Evolutionary conservation across 306 rosid species (phyloP).

Genomic region (Clitoria ternatea): DNA sequence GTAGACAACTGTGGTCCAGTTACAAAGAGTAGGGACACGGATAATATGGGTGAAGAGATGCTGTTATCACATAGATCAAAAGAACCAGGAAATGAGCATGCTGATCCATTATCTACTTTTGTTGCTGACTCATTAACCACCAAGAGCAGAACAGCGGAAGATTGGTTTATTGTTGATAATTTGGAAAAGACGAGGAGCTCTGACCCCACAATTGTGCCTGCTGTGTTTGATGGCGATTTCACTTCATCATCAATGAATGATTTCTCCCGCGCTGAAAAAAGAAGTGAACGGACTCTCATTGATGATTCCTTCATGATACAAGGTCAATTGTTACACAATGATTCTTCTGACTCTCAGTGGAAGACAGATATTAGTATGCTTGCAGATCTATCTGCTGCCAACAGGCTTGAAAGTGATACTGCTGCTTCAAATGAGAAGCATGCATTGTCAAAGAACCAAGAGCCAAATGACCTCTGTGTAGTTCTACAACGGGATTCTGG

Average conservation of each 20-base stretch:
- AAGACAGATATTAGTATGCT: slow-evolving; percentile 42
- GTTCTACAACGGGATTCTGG: slow-evolving; percentile 49
- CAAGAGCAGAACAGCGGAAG: slow-evolving; percentile 37
- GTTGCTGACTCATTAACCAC: slow-evolving; percentile 35
- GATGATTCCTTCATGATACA: slow-evolving; percentile 73
- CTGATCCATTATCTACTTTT: slow-evolving; percentile 38
- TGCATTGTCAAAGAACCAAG: slow-evolving; percentile 25
- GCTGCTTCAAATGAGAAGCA: slow-evolving; percentile 29
- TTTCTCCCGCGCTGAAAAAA: slow-evolving; percentile 23
- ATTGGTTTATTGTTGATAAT: slow-evolving; percentile 50
- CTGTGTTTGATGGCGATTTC: slow-evolving; percentile 35
- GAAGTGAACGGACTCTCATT: slow-evolving; percentile 16
- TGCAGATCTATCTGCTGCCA: slow-evolving; percentile 40
- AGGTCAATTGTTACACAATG: slow-evolving; percentile 33
- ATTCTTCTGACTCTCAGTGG: slow-evolving; percentile 41
- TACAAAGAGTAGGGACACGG: slow-evolving; percentile 38
- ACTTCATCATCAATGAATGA: slow-evolving; percentile 21
- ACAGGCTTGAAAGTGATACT: slow-evolving; percentile 23
- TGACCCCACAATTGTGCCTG: neutral
- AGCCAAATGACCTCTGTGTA: slow-evolving; percentile 50
- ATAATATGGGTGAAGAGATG: slow-evolving; percentile 31
- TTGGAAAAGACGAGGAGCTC: slow-evolving; percentile 32
- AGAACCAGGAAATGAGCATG: slow-evolving; percentile 28
- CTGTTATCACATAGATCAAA: slow-evolving; percentile 33
- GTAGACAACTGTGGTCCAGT: slow-evolving; percentile 28